A percentile compares a stretch with the other conserved stretches of the same genome.
Evolutionary conservation across 1,284 basidiomycete genomes (phyloP).

Genomic region (Ceratobasidium sp.): DNA sequence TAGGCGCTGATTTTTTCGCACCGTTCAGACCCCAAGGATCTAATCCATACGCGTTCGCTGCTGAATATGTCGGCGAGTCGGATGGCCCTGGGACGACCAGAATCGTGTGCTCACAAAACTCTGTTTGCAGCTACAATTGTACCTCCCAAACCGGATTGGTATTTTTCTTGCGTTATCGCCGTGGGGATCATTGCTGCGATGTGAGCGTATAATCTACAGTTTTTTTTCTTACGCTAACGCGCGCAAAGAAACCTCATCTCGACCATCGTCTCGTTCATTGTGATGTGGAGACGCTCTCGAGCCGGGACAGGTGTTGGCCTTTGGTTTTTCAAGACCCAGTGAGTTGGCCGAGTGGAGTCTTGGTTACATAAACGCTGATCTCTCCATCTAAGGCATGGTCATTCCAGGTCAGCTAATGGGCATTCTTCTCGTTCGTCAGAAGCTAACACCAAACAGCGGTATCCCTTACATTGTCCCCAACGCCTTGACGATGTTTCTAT

Average conservation of each 20-base stretch:
- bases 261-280: constrained; percentile 9
- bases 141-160: constrained; percentile 32
- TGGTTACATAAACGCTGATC: background rate
- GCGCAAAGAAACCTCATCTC: constrained; percentile 20
- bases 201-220: background rate
- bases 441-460: constrained; percentile 9
- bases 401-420: constrained; percentile 3
- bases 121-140: background rate
- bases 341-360: background rate
- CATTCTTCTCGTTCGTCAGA: too few species aligned
- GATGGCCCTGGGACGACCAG: background rate
- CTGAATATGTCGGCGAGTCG: constrained; percentile 13
- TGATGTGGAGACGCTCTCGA: constrained; percentile 22
- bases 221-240: background rate
- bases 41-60: constrained; percentile 33
- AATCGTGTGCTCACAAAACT: background rate
- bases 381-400: constrained; percentile 8
- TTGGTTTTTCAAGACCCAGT: constrained; percentile 34
- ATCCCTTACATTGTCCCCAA: constrained; percentile 30
- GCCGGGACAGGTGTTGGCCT: constrained; percentile 9
- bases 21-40: constrained; percentile 8
- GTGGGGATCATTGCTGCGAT: constrained; percentile 27
- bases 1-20: background rate
- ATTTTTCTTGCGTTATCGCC: constrained; percentile 18
- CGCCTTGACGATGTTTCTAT: constrained; percentile 32